Evolutionary conservation across 345 rosid genomes (phyloP).

Genomic region (Pugionium cornutum): DNA sequence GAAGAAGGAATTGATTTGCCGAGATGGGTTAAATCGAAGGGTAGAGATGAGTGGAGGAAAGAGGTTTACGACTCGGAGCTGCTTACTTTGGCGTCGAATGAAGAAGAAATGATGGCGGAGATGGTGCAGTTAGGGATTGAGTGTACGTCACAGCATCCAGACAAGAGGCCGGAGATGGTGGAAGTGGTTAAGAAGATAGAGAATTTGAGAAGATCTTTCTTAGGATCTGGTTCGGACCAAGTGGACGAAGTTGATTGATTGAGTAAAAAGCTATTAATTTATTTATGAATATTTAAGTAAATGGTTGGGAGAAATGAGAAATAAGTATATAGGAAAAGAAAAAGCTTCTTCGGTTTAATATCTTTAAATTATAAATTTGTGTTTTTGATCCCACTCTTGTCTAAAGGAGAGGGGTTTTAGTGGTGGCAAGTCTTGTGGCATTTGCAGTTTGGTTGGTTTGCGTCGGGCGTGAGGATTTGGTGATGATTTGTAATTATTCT

Average conservation of each 20-base stretch:
- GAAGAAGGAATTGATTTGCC: slow-evolving; percentile 88
- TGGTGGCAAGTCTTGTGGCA: too few relatives aligned
- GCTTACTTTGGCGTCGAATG: slow-evolving; percentile 51
- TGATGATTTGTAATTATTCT: slow-evolving; percentile 37
- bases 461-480: slow-evolving; percentile 36
- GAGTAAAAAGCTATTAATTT: neutral
- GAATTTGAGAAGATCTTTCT: slow-evolving; percentile 6
- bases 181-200: slow-evolving; percentile 49
- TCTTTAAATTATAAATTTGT: neutral
- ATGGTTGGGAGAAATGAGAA: slow-evolving; percentile 1
- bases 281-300: neutral
- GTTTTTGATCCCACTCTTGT: too few relatives aligned
- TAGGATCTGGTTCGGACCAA: slow-evolving; percentile 20
- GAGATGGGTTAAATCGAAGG: slow-evolving; percentile 80
- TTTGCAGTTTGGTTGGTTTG: slow-evolving; percentile 8
- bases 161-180: slow-evolving; percentile 60
- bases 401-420: too few relatives aligned
- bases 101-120: slow-evolving; percentile 71
- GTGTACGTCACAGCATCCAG: slow-evolving; percentile 70
- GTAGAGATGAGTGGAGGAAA: slow-evolving; percentile 62
- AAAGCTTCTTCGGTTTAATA: too few relatives aligned
- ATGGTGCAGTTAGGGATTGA: slow-evolving; percentile 66
- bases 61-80: slow-evolving; percentile 73
- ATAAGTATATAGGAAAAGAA: neutral
- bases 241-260: slow-evolving; percentile 32